A percentile compares a stretch with the other conserved stretches of the same genome.
Conservation (phyloP, 2,329 filamentous ascomycete species). For the Alternaria ventricosa region DNA sequence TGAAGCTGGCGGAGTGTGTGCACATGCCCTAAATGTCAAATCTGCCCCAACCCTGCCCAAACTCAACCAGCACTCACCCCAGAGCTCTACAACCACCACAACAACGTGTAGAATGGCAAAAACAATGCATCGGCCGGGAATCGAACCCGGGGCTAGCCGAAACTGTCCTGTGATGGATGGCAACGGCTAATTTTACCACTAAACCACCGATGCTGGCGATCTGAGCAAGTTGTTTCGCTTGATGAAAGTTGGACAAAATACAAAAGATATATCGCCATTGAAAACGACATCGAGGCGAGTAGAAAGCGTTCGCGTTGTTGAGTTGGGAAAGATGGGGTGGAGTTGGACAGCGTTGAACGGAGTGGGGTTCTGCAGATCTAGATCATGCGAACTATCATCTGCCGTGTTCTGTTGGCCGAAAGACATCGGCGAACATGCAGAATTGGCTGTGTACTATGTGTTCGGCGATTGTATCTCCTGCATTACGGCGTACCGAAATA, state of each 20-base stretch:
- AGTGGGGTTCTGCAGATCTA: not conserved
- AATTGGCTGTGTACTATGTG: not conserved
- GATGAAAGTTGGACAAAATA: not conserved
- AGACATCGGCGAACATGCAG: not conserved
- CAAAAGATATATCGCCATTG: fast-evolving
- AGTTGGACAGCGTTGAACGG: no score
- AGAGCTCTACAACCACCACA: not conserved
- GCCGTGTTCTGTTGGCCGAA: not conserved
- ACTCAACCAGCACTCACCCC: not conserved
- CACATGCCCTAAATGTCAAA: not conserved
- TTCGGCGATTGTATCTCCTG: not conserved
- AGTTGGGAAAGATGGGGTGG: not conserved
- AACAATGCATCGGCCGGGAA: constrained; percentile 17
- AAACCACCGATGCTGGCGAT: constrained; percentile 19
- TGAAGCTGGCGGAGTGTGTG: fast-evolving
- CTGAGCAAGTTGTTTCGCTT: not conserved
- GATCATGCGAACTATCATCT: not conserved
- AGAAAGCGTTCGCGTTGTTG: not conserved
- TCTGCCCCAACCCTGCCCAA: not conserved
- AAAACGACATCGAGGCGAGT: not conserved
- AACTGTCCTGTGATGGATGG: constrained; percentile 5
- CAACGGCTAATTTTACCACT: constrained; percentile 26
- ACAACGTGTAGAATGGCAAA: not conserved
- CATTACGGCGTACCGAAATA: not conserved
- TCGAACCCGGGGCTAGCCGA: constrained; percentile 24